Evolutionary conservation across 2,329 filamentous ascomycete species (phyloP).

Genomic region (Ceratocystis lukuohia): DNA sequence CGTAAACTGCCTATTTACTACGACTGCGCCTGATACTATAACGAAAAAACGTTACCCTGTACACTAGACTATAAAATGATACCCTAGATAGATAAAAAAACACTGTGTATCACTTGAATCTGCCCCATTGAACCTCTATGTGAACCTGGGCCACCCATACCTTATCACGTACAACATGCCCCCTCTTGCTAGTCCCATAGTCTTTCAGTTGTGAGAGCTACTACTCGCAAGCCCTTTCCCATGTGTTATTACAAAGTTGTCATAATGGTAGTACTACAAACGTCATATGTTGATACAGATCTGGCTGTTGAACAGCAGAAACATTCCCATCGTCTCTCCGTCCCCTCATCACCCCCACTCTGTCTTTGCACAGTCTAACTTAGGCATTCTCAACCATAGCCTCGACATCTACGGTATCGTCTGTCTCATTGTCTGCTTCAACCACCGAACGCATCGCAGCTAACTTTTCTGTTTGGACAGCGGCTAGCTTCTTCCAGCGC

Average conservation of each 20-base stretch:
- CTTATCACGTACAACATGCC: too few relatives aligned
- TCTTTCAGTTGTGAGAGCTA: too few relatives aligned
- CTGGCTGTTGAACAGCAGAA: slow-evolving; percentile 3
- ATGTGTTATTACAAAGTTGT: slow-evolving; percentile 2
- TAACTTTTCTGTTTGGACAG: slow-evolving; percentile 32
- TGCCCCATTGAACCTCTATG: too few relatives aligned
- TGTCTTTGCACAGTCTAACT: neutral
- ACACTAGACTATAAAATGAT: neutral
- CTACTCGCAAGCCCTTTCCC: neutral
- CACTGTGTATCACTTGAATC: neutral
- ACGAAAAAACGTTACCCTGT: neutral
- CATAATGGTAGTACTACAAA: slow-evolving; percentile 5
- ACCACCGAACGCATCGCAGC: slow-evolving; percentile 30
- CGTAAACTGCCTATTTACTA: neutral
- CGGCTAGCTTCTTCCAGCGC: slow-evolving; percentile 72
- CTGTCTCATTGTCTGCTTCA: slow-evolving; percentile 19
- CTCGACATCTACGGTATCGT: slow-evolving; percentile 2
- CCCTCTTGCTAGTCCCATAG: too few relatives aligned
- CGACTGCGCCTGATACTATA: neutral
- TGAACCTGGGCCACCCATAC: too few relatives aligned
- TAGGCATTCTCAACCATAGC: slow-evolving; percentile 10
- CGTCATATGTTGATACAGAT: slow-evolving; percentile 7
- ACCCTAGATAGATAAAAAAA: neutral
- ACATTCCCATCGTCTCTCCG: neutral
- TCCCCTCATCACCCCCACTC: neutral